A percentile compares a stretch with the other conserved stretches of the same genome.
Conservation (phyloP, 139 green algal species). For the Tetraselmis striata region DNA sequence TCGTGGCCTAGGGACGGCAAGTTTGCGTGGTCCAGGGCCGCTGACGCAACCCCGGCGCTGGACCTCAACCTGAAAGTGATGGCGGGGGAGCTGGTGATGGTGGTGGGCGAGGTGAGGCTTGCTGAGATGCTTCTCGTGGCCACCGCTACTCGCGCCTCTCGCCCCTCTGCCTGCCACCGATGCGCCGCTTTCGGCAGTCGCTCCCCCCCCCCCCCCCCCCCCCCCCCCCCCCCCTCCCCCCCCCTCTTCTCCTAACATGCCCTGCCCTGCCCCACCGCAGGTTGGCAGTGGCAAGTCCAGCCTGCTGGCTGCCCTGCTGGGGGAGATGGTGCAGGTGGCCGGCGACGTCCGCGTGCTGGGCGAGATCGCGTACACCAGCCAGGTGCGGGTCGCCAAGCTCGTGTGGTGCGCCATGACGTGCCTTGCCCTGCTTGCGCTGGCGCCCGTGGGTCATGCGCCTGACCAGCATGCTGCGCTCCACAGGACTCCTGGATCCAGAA, state of each 20-base stretch:
- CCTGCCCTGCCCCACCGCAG: neutral
- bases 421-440: no score
- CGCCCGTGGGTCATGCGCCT: no score
- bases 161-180: no score
- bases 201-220: no score
- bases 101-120: slow-evolving; percentile 48
- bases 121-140: no score
- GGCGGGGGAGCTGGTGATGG: slow-evolving; percentile 35
- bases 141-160: no score
- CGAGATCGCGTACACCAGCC: neutral
- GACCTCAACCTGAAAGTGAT: slow-evolving; percentile 1
- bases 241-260: no score
- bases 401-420: no score
- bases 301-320: slow-evolving; percentile 67
- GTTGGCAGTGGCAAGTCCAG: slow-evolving; percentile 76
- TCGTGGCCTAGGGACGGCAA: slow-evolving; percentile 12
- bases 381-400: slow-evolving; percentile 12
- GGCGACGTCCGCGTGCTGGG: neutral
- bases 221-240: no score
- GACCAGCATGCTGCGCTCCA: no score
- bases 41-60: neutral
- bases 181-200: no score
- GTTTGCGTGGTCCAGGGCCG: neutral
- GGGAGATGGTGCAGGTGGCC: slow-evolving; percentile 55
- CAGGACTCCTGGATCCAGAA: slow-evolving; percentile 90